These are phyloP conservation scores for Chaetomium tenue DNA, from an alignment of 495 filamentous ascomycete species.

Conservation along the genomic window DNA sequence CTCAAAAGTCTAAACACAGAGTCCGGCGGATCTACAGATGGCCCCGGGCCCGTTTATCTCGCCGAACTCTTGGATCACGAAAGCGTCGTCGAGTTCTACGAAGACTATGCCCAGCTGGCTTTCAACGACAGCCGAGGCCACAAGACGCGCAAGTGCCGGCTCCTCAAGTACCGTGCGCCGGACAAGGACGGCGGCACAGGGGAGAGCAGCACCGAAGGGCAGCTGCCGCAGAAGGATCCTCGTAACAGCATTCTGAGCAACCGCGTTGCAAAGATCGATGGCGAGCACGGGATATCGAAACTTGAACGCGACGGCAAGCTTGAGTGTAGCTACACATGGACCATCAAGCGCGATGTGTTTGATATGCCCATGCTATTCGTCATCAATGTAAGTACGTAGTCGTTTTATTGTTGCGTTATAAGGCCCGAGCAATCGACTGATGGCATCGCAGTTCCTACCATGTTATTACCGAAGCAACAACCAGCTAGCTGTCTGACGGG, in stretches of 20 bases:
- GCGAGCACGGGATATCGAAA: slow-evolving; percentile 71
- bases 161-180: slow-evolving; percentile 86
- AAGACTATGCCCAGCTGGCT: slow-evolving; percentile 87
- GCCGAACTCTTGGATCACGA: slow-evolving; percentile 93
- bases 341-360: slow-evolving; percentile 93
- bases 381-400: slow-evolving; percentile 75
- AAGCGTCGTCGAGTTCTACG: slow-evolving; percentile 89
- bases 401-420: neutral
- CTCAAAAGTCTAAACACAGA: slow-evolving; percentile 43
- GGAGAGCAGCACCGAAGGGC: slow-evolving; percentile 32
- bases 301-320: slow-evolving; percentile 87
- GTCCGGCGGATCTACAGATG: slow-evolving; percentile 27
- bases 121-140: slow-evolving; percentile 84
- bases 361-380: slow-evolving; percentile 98
- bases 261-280: slow-evolving; percentile 61
- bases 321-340: slow-evolving; percentile 94
- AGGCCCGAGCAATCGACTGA: neutral
- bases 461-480: slow-evolving; percentile 51
- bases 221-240: slow-evolving; percentile 43
- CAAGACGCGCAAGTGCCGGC: slow-evolving; percentile 76
- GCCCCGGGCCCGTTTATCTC: slow-evolving; percentile 76
- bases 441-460: slow-evolving; percentile 47
- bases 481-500: slow-evolving; percentile 46
- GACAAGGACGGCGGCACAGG: slow-evolving; percentile 37
- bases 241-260: slow-evolving; percentile 51